phyloP scores from a whole-genome alignment of 1,284 basidiomycete species.

The Testicularia cyperi region DNA sequence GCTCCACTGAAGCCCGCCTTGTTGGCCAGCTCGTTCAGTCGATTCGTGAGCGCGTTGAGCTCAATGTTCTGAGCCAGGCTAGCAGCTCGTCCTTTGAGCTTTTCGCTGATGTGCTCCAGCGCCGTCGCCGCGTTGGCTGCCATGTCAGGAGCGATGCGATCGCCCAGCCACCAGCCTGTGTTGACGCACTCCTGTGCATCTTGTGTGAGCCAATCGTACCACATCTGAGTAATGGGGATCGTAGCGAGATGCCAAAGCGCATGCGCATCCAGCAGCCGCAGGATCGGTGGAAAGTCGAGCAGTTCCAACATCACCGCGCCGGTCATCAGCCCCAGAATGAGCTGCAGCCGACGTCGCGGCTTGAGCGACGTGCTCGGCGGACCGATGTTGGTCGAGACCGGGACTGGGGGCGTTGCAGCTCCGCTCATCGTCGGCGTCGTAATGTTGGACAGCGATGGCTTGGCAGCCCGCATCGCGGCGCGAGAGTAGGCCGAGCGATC shows the following conservation, averaged over 20 bases:
- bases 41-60: conserved; percentile 39
- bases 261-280: conserved; percentile 83
- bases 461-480: conserved; percentile 66
- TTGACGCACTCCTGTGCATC: conserved; percentile 54
- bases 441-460: conserved; percentile 25
- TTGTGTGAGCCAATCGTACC: conserved; percentile 66
- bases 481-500: conserved; percentile 38
- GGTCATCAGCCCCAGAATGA: conserved; percentile 70
- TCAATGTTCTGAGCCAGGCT: conserved; percentile 40
- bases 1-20: conserved; percentile 41
- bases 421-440: conserved; percentile 26
- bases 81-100: conserved; percentile 28
- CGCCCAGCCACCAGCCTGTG: conserved; percentile 45
- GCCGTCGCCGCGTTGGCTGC: conserved; percentile 2
- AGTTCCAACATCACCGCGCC: conserved; percentile 80
- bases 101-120: conserved; percentile 28
- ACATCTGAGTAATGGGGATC: conserved; percentile 73
- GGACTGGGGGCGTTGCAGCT: conserved; percentile 40
- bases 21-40: conserved; percentile 42
- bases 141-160: conserved; percentile 7
- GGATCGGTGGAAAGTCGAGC: conserved; percentile 81
- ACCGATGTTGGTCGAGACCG: conserved; percentile 35
- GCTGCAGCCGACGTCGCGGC: conserved; percentile 62
- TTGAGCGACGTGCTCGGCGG: conserved; percentile 40
- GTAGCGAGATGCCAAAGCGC: conserved; percentile 91